A percentile compares a stretch with the other conserved stretches of the same genome.
These are phyloP conservation scores for Leccinum disarticulatum DNA, from an alignment of 768 basidiomycete species.

Conservation along the genomic window DNA sequence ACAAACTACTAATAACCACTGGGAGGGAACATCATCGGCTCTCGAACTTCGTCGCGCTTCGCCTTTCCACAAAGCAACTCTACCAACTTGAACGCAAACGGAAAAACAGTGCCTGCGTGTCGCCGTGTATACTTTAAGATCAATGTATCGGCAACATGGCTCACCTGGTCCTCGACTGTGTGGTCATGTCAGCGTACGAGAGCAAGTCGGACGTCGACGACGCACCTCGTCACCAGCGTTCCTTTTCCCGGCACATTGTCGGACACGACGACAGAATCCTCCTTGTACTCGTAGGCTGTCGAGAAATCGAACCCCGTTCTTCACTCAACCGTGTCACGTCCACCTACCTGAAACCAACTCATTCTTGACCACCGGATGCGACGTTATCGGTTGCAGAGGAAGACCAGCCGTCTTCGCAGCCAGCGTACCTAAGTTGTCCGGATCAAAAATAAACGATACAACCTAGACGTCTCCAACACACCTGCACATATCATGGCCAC, in stretches of 20 bases:
- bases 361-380: conserved; percentile 69
- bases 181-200: neutral
- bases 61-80: conserved; percentile 64
- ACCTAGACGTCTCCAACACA: conserved; percentile 26
- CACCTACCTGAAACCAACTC: conserved; percentile 54
- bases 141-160: conserved; percentile 2
- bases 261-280: conserved; percentile 72
- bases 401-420: conserved; percentile 63
- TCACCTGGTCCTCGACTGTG: conserved; percentile 70
- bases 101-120: conserved; percentile 64
- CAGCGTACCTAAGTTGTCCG: conserved; percentile 52
- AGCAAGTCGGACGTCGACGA: neutral
- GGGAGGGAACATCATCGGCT: conserved; percentile 71
- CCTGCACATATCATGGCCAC: conserved; percentile 90
- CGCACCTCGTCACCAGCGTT: conserved; percentile 74
- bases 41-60: conserved; percentile 59
- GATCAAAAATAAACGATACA: neutral
- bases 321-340: neutral
- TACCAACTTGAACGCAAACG: conserved; percentile 75
- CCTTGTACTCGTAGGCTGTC: conserved; percentile 71
- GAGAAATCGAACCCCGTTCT: neutral
- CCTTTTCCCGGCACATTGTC: conserved; percentile 32
- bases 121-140: neutral
- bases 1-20: conserved; percentile 28
- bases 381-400: conserved; percentile 66